phyloP scores from a whole-genome alignment of 2,329 filamentous ascomycete species.

The Thielaviopsis punctulata region DNA sequence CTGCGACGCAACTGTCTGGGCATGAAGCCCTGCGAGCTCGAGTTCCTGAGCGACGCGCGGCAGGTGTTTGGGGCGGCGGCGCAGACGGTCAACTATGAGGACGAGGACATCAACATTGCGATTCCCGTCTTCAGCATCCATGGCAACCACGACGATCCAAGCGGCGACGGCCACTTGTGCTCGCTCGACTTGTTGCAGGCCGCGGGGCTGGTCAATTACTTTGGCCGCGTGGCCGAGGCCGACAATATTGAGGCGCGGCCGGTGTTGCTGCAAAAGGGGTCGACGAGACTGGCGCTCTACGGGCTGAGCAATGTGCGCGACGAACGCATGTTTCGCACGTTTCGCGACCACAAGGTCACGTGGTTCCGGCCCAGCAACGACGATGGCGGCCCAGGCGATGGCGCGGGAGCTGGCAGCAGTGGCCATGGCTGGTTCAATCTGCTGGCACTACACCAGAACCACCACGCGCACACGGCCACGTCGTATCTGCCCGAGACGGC shows the following conservation, averaged over 20 bases:
- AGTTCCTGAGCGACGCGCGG: conserved; percentile 84
- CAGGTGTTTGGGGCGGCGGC: conserved; percentile 83
- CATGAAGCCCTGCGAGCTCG: conserved; percentile 85
- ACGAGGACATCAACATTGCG: conserved; percentile 88
- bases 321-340: conserved; percentile 85
- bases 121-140: conserved; percentile 98
- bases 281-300: conserved; percentile 82
- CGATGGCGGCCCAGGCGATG: conserved; percentile 36
- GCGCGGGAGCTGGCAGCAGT: neutral
- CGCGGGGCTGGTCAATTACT: conserved; percentile 88
- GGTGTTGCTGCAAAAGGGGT: conserved; percentile 79
- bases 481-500: conserved; percentile 92
- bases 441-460: conserved; percentile 90
- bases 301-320: conserved; percentile 93
- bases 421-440: conserved; percentile 82
- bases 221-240: conserved; percentile 75
- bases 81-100: conserved; percentile 93
- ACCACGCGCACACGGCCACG: conserved; percentile 78
- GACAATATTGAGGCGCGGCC: conserved; percentile 91
- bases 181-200: conserved; percentile 83
- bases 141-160: conserved; percentile 94
- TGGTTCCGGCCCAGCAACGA: conserved; percentile 58
- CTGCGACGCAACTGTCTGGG: conserved; percentile 86
- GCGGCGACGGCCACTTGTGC: conserved; percentile 84
- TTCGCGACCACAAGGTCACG: conserved; percentile 80